These are phyloP conservation scores for Pseudogymnoascus sp. DNA, from an alignment of 2,329 filamentous ascomycete species.

Conservation along the genomic window DNA sequence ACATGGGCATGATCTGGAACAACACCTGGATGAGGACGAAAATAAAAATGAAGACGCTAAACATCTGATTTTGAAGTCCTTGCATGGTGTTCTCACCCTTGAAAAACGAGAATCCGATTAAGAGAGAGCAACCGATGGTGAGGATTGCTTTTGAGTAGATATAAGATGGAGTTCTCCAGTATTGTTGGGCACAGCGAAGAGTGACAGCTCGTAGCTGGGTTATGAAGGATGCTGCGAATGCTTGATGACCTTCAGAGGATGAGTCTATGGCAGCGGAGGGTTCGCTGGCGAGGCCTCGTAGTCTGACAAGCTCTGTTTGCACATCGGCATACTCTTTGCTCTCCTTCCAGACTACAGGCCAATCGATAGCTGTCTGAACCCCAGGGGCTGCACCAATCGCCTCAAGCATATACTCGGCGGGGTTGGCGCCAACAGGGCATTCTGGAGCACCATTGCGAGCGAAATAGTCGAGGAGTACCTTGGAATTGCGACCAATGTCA, in stretches of 20 bases:
- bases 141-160: conserved; percentile 61
- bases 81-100: conserved; percentile 49
- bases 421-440: conserved; percentile 43
- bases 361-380: conserved; percentile 44
- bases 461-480: conserved; percentile 54
- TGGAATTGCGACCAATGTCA: conserved; percentile 52
- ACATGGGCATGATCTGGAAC: conserved; percentile 58
- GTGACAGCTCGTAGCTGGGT: conserved; percentile 57
- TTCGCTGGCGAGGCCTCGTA: background rate
- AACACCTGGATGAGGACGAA: conserved; percentile 57
- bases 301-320: conserved; percentile 20
- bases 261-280: conserved; percentile 21
- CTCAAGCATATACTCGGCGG: conserved; percentile 35
- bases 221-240: conserved; percentile 66
- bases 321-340: background rate
- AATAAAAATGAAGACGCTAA: conserved; percentile 57
- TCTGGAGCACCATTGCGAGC: conserved; percentile 45
- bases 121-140: conserved; percentile 44
- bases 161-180: conserved; percentile 65
- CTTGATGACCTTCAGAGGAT: conserved; percentile 40
- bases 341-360: conserved; percentile 58
- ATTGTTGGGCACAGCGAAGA: conserved; percentile 60
- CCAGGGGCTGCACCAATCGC: conserved; percentile 36
- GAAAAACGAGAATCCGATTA: conserved; percentile 58
- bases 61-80: conserved; percentile 62